Evolutionary conservation across 257 asterid genomes (phyloP).

Genomic region (Forsythia suspensa): DNA sequence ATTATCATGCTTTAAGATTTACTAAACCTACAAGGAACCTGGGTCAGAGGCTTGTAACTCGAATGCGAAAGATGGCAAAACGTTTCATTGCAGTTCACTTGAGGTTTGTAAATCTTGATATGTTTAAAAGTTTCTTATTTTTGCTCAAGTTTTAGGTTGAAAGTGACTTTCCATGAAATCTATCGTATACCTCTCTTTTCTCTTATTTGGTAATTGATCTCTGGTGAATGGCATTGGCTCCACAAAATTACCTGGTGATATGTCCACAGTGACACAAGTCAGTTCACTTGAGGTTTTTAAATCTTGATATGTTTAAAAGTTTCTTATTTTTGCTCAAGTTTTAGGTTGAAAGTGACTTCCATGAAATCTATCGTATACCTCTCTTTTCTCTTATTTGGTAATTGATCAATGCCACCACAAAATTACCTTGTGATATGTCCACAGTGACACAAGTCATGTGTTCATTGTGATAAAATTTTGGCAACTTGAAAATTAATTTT

Average conservation of each 20-base stretch:
- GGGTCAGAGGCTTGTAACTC: slow-evolving; percentile 77
- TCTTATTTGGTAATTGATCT: neutral
- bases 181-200: neutral
- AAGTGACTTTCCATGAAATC: neutral
- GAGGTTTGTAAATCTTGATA: slow-evolving; percentile 53
- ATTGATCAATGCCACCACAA: neutral
- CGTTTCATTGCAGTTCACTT: slow-evolving; percentile 93
- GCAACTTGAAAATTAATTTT: neutral
- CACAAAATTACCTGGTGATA: neutral
- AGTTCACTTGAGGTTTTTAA: slow-evolving; percentile 83
- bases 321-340: neutral
- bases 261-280: slow-evolving; percentile 11
- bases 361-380: neutral
- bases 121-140: neutral
- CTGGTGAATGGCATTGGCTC: neutral
- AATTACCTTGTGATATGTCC: neutral
- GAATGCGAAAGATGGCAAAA: slow-evolving; percentile 79
- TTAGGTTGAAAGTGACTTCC: neutral
- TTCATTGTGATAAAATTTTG: neutral
- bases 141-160: neutral
- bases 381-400: neutral
- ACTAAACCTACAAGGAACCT: slow-evolving; percentile 76
- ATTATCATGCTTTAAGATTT: slow-evolving; percentile 90
- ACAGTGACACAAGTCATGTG: neutral
- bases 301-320: neutral